phyloP scores from a whole-genome alignment of 1,284 basidiomycete genomes.

The Sparassis latifolia region DNA sequence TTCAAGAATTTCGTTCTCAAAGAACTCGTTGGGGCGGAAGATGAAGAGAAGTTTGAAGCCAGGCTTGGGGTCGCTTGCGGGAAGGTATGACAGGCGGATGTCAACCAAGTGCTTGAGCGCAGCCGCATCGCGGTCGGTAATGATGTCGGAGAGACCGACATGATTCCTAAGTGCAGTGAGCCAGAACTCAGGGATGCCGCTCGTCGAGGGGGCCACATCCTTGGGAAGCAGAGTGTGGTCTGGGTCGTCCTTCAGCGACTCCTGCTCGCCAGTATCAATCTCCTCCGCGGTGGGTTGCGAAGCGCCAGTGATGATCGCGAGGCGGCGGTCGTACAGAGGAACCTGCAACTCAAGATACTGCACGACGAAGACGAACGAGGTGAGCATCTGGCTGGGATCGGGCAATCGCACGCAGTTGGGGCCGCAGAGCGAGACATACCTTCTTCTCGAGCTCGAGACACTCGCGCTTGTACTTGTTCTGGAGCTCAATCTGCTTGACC shows the following conservation, averaged over 20 bases:
- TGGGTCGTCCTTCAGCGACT: slow-evolving; percentile 63
- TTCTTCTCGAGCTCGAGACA: slow-evolving; percentile 97
- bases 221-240: slow-evolving; percentile 54
- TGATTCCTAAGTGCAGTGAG: slow-evolving; percentile 94
- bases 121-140: slow-evolving; percentile 88
- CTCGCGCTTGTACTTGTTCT: slow-evolving; percentile 95
- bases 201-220: slow-evolving; percentile 29
- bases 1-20: slow-evolving; percentile 77
- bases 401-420: background rate
- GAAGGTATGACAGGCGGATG: slow-evolving; percentile 63
- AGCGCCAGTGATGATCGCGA: slow-evolving; percentile 78
- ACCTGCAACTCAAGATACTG: slow-evolving; percentile 83
- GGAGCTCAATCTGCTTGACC: slow-evolving; percentile 87
- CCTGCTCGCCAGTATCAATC: slow-evolving; percentile 73
- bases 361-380: background rate
- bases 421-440: slow-evolving; percentile 35
- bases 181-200: slow-evolving; percentile 93
- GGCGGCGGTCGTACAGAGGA: slow-evolving; percentile 86
- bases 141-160: slow-evolving; percentile 78
- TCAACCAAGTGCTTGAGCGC: slow-evolving; percentile 67
- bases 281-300: slow-evolving; percentile 76
- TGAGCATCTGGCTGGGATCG: background rate
- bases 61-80: slow-evolving; percentile 61
- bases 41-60: slow-evolving; percentile 90
- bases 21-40: slow-evolving; percentile 84